Percentiles rank a stretch among this genome's conserved stretches.
Evolutionary conservation across 2,329 filamentous ascomycete species (phyloP).

Genomic region (Exophiala xenobiotica): DNA sequence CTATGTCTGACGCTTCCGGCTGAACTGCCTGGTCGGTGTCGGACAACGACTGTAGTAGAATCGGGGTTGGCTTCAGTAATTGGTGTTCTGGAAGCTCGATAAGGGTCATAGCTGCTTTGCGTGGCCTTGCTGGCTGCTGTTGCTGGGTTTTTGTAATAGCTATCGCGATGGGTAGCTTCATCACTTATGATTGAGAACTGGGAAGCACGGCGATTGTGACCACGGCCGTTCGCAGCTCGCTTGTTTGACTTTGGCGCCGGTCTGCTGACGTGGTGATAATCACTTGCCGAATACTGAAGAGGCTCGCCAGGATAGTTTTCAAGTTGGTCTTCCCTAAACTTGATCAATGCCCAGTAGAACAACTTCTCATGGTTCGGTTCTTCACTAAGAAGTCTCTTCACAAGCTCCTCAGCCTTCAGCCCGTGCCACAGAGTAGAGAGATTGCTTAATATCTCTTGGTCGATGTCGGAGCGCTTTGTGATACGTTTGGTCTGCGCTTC

Average conservation of each 20-base stretch:
- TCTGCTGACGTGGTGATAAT: slow-evolving; percentile 76
- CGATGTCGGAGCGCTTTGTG: slow-evolving; percentile 65
- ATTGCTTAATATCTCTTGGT: slow-evolving; percentile 78
- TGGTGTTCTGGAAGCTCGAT: slow-evolving; percentile 64
- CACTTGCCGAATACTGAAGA: slow-evolving; percentile 80
- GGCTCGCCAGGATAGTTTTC: slow-evolving; percentile 79
- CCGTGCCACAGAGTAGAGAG: slow-evolving; percentile 90
- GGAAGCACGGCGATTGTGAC: slow-evolving; percentile 50
- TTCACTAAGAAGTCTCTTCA: slow-evolving; percentile 64
- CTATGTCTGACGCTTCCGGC: slow-evolving; percentile 18
- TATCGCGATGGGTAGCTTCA: slow-evolving; percentile 49
- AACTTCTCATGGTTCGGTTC: slow-evolving; percentile 86
- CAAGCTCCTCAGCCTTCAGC: slow-evolving; percentile 69
- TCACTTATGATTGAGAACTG: slow-evolving; percentile 59
- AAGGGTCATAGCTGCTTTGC: slow-evolving; percentile 77
- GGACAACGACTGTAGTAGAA: slow-evolving; percentile 67
- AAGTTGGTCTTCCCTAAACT: slow-evolving; percentile 78
- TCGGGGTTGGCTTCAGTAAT: slow-evolving; percentile 53
- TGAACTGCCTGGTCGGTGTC: slow-evolving; percentile 49
- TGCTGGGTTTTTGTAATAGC: slow-evolving; percentile 49
- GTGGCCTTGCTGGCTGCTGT: slow-evolving; percentile 44
- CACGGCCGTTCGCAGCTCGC: slow-evolving; percentile 23
- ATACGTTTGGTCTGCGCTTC: slow-evolving; percentile 59
- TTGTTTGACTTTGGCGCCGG: slow-evolving; percentile 36
- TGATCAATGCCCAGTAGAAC: slow-evolving; percentile 82